Conservation (phyloP, 2,329 filamentous ascomycete species). For the Trichoderma oligosporum region DNA sequence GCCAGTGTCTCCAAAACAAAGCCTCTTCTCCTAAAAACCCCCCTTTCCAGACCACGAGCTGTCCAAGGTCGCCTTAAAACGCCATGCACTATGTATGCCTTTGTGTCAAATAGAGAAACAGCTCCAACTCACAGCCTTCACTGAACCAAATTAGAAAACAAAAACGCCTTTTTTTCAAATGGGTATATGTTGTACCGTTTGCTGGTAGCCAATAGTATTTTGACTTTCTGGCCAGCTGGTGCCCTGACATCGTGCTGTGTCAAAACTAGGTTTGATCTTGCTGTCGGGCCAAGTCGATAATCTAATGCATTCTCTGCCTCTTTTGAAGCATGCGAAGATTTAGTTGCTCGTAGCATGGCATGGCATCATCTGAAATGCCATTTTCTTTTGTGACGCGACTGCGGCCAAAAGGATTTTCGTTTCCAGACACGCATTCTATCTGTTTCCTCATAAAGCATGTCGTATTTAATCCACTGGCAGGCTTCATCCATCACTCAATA, state of each 20-base stretch:
- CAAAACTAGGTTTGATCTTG: conserved; percentile 2
- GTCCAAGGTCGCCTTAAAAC: conserved; percentile 20
- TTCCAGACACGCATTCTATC: not conserved
- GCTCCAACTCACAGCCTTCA: not conserved
- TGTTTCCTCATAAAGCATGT: not conserved
- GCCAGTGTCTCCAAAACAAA: conserved; percentile 9
- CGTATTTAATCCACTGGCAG: not conserved
- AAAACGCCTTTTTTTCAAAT: conserved; percentile 17
- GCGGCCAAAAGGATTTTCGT: not conserved
- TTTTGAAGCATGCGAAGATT: not conserved
- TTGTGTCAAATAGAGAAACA: conserved; percentile 13
- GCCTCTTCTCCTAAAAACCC: conserved; percentile 2
- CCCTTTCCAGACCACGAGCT: conserved; percentile 1
- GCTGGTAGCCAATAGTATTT: conserved; percentile 1
- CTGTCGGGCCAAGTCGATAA: not conserved
- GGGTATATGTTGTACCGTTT: conserved; percentile 18
- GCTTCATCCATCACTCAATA: conserved; percentile 48
- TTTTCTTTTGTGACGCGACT: not conserved
- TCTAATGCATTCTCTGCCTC: not conserved
- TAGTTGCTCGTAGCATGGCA: not conserved
- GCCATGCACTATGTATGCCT: conserved; percentile 21
- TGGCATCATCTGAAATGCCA: not conserved
- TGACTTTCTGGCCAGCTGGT: not conserved
- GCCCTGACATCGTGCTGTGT: not conserved
- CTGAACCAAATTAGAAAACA: conserved; percentile 6